These are phyloP conservation scores for Thymus quinquecostatus DNA, from an alignment of 257 asterid species.

Conservation along the genomic window DNA sequence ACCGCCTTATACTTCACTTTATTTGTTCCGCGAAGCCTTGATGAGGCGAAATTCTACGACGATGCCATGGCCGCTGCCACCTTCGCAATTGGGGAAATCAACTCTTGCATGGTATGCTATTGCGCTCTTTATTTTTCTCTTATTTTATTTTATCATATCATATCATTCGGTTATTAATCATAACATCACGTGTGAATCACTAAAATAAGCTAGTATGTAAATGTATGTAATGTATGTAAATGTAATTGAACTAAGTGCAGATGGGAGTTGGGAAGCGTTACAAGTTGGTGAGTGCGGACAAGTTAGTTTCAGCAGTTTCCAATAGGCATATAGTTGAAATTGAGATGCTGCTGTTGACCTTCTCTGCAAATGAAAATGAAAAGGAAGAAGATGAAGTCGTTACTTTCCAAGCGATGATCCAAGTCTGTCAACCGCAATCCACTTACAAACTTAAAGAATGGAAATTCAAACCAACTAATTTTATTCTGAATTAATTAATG, in stretches of 20 bases:
- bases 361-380: neutral
- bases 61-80: neutral
- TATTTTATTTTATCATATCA: too few relatives aligned
- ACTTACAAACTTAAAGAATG: neutral
- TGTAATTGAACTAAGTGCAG: too few relatives aligned
- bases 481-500: too few relatives aligned
- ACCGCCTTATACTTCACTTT: neutral
- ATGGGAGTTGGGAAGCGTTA: neutral
- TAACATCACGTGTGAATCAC: too few relatives aligned
- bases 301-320: neutral
- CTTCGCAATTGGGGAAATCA: neutral
- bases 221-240: too few relatives aligned
- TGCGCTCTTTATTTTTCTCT: too few relatives aligned
- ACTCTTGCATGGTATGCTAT: neutral
- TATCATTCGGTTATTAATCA: too few relatives aligned
- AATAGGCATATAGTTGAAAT: too few relatives aligned
- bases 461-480: neutral
- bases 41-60: neutral
- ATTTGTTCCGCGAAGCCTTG: neutral
- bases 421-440: neutral
- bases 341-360: neutral
- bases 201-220: too few relatives aligned
- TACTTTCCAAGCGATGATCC: neutral
- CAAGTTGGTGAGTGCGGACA: neutral
- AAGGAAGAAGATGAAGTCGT: too few relatives aligned